Evolutionary conservation across 2,329 filamentous ascomycete species (phyloP), one percentile per base, ranked within the genome.

Genomic region (Epichloe gansuensis): DNA sequence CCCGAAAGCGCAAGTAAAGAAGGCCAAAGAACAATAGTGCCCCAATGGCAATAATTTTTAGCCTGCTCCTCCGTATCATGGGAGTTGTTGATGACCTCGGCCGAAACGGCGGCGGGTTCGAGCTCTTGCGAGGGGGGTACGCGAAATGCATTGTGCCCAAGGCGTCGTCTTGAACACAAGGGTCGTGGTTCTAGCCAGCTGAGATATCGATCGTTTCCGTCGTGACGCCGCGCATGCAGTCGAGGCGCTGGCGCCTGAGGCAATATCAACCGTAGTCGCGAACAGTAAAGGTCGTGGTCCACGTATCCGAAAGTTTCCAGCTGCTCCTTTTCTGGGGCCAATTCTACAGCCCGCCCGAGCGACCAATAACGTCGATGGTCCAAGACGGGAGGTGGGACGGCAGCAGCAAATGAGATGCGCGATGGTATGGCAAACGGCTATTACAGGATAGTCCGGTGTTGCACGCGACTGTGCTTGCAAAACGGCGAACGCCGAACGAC

Each of bases 61-160:
- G 63, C 58, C 85, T 81, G 62, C 76, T 80, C 59, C 80, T 77
- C 56, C 85, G 79, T 56, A 80, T 63, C 54, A 73, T 61, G 47
- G 80, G 64, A 21, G 72, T 66, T 59, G 74, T 70, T 62, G 81
- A 71, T 57, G 77, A 75, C 62, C 81, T 76, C 47, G 78, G 74
- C 57, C 76, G 75, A 69, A 87, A 91, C 34, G 84, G 82, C 58
- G 82, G 80, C 58, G 85, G 81, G 64, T 85, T 82, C 58, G 87
- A 91, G 63, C 79, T 82, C 71, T 91, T 95, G 68, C 89, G 85
- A 62, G 88, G 81, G 89, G 89, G 89, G 61, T 94, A 83, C 57
- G 90, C 89, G 75, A 91, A 89, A 68, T 95, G 90, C 89, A 95
- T 93, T 60, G 61, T 74, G 62, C 55, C 57, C 49, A 43, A 42